Percentiles rank a stretch among this genome's conserved stretches.
Evolutionary conservation across 139 green algal genomes (phyloP).

Genomic region (Picochlorum sp.): DNA sequence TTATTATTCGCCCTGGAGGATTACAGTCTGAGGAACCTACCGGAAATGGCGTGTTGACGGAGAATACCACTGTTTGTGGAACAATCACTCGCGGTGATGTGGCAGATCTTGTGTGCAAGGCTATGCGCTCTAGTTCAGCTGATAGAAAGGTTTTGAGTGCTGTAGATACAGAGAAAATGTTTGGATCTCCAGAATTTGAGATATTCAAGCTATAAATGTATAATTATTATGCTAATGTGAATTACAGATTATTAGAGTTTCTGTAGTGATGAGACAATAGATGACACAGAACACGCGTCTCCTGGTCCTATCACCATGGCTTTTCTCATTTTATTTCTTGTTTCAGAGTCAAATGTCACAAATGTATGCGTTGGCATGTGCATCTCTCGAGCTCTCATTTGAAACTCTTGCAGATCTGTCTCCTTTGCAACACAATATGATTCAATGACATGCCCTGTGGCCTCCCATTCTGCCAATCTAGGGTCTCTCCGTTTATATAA

Average conservation of each 20-base stretch:
- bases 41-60: slow-evolving; percentile 75
- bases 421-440: neutral
- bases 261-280: neutral
- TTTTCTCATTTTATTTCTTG: slow-evolving; percentile 5
- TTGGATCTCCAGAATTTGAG: slow-evolving; percentile 40
- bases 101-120: slow-evolving; percentile 67
- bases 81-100: slow-evolving; percentile 82
- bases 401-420: neutral
- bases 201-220: slow-evolving; percentile 33
- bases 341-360: neutral
- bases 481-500: slow-evolving; percentile 17
- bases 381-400: slow-evolving; percentile 3
- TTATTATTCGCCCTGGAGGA: slow-evolving; percentile 90
- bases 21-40: slow-evolving; percentile 79
- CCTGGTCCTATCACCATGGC: slow-evolving; percentile 1
- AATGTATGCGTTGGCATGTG: slow-evolving; percentile 9
- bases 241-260: neutral
- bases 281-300: neutral
- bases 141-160: slow-evolving; percentile 65
- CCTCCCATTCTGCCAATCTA: slow-evolving; percentile 9
- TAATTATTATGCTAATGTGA: too few species aligned
- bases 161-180: slow-evolving; percentile 52
- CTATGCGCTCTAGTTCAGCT: slow-evolving; percentile 62
- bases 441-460: neutral
- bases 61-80: slow-evolving; percentile 69